phyloP scores from a whole-genome alignment of 805 yeast species.

The Candida awuae region DNA sequence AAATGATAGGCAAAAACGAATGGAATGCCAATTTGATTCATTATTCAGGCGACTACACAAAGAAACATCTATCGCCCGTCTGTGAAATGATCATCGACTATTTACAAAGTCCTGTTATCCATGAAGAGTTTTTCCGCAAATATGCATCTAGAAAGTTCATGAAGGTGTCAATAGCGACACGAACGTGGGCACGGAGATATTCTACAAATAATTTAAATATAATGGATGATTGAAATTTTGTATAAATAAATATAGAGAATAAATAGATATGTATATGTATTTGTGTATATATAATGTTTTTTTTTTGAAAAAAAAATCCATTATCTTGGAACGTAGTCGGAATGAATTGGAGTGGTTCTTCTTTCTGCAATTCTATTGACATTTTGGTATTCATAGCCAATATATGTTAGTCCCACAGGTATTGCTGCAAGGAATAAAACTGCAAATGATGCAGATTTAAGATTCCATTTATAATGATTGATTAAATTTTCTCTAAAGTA shows the following conservation, averaged over 20 bases:
- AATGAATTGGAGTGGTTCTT: slow-evolving; percentile 21
- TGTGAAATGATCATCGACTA: slow-evolving; percentile 71
- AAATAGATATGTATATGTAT: slow-evolving; percentile 3
- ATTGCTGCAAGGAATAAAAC: slow-evolving; percentile 25
- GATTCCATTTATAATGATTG: slow-evolving; percentile 25
- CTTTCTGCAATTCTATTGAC: slow-evolving; percentile 24
- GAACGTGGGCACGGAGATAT: slow-evolving; percentile 73
- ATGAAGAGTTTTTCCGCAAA: slow-evolving; percentile 89
- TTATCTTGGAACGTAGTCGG: slow-evolving; percentile 24
- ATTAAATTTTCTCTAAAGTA: slow-evolving; percentile 27
- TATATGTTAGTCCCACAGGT: slow-evolving; percentile 27
- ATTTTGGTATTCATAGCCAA: slow-evolving; percentile 27
- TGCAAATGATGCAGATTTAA: slow-evolving; percentile 24
- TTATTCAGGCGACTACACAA: slow-evolving; percentile 84
- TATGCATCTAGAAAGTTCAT: slow-evolving; percentile 83
- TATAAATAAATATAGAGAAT: neutral
- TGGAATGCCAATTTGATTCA: slow-evolving; percentile 87
- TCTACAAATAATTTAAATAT: slow-evolving; percentile 38
- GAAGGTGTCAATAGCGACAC: slow-evolving; percentile 73
- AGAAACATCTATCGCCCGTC: slow-evolving; percentile 62
- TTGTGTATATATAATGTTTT: too few relatives aligned
- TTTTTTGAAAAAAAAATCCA: slow-evolving; percentile 2
- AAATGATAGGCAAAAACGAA: slow-evolving; percentile 53
- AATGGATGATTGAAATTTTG: slow-evolving; percentile 26
- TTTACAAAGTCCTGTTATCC: slow-evolving; percentile 70